Base-by-base conservation (phyloP, 371 early-diverging fungal genomes). In the Mortierella sp. region DNA sequence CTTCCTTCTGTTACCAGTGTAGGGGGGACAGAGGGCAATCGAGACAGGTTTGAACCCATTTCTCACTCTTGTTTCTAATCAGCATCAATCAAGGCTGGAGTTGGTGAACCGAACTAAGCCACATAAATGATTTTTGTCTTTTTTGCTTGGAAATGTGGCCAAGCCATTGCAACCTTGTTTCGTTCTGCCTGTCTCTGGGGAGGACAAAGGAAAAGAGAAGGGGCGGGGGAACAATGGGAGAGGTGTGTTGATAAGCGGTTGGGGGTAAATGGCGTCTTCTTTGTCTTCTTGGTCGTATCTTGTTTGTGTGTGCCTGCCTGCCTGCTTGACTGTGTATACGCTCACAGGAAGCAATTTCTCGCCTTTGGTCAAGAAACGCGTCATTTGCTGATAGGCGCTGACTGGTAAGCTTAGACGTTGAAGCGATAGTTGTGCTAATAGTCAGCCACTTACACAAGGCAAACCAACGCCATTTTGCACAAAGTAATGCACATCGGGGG, bases 111-210 rank as follows among this genome's bases (percentile, higher is more conserved):
- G 24, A 24, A 24, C 38, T 19, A 68, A 68, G 68, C 68, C 68
- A 68, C 68, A 38, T 8, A 6, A 58, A 28, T 55, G 42, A 38
- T 38, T 38, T 38, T 38, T 38, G 42, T 31, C 7, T 31, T 16
- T 19, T 16, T 16, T 34, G 63, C 31, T 68, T 68, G 34, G 68
- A 68, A 68, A 68, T 68, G 68, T 14, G 63, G 42, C 68, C 44
- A 68, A 68, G 68, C 68, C 68, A 68, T 68, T 34, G 42, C 24
- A 63, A 31, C 9, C 68, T 68, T 38, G 19, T 68, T 68, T 65
- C n/a, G 10, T 8, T 7, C 7, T 2, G 47, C 47, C 8, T 5
- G 47, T 47, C 47, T 47, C 7, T 47, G 47, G 47, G 45, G 47
- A 10, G 47, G 13, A 47, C 42, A 38, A 38, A 38, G 42, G n/a